Evolutionary conservation across 371 early-diverging fungal species (phyloP).

Genomic region (Entomophthora muscae): DNA sequence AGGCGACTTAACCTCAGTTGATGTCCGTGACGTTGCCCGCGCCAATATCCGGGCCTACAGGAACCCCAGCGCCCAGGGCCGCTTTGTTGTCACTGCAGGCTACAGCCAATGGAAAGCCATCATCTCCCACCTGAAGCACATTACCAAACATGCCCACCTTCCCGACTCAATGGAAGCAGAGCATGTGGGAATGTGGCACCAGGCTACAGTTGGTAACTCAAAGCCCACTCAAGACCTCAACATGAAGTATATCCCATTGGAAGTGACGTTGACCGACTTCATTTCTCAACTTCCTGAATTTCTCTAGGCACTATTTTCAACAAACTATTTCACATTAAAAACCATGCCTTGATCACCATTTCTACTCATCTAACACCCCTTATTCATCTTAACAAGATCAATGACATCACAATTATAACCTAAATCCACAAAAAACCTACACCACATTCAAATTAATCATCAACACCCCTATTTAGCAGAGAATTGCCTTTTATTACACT

Average conservation of each 20-base stretch:
- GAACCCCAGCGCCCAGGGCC: not conserved
- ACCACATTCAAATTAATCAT: too few relatives aligned
- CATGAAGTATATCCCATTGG: not conserved
- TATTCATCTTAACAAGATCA: too few relatives aligned
- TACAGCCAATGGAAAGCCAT: not conserved
- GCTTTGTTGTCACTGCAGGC: not conserved
- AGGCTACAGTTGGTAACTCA: not conserved
- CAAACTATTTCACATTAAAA: too few relatives aligned
- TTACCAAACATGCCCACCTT: not conserved
- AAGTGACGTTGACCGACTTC: not conserved
- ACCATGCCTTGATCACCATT: too few relatives aligned
- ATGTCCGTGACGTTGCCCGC: slow-evolving; percentile 1
- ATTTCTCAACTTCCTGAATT: not conserved
- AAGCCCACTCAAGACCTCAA: not conserved
- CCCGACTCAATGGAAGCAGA: not conserved
- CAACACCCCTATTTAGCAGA: too few relatives aligned
- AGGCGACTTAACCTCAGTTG: not conserved
- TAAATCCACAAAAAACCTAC: too few relatives aligned
- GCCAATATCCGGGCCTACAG: not conserved
- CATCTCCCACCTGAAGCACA: not conserved
- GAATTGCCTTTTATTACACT: too few relatives aligned
- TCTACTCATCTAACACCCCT: too few relatives aligned
- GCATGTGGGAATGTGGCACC: not conserved
- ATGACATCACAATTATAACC: too few relatives aligned
- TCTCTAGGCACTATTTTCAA: too few relatives aligned